A percentile compares a stretch with the other conserved stretches of the same genome.
Conservation (phyloP, 495 filamentous ascomycete genomes). For the Polyplosphaeria fusca region DNA sequence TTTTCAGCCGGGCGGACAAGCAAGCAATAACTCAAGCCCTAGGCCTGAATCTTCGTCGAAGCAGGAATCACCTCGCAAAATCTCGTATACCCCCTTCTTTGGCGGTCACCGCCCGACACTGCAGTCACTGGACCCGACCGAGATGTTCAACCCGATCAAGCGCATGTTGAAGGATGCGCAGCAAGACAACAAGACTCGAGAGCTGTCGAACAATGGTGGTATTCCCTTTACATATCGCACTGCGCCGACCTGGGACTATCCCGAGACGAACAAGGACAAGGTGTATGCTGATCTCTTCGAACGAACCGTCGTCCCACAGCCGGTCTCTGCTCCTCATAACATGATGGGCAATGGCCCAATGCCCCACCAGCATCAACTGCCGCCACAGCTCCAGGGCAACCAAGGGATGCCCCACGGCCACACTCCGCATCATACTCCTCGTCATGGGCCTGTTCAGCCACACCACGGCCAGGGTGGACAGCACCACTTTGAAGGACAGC, state of each 20-base stretch:
- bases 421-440: constrained; percentile 38
- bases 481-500: constrained; percentile 74
- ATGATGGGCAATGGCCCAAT: constrained; percentile 57
- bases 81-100: constrained; percentile 33
- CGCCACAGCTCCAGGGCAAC: constrained; percentile 45
- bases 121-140: constrained; percentile 60
- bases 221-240: constrained; percentile 76
- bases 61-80: constrained; percentile 50
- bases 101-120: constrained; percentile 55
- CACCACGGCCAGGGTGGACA: constrained; percentile 49
- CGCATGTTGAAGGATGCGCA: constrained; percentile 60
- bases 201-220: constrained; percentile 63
- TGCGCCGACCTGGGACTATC: constrained; percentile 69
- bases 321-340: constrained; percentile 66
- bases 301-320: constrained; percentile 49
- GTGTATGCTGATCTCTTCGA: constrained; percentile 78
- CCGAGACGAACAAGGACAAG: constrained; percentile 61
- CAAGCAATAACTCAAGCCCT: constrained; percentile 63
- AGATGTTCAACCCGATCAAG: constrained; percentile 71
- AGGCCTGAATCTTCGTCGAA: constrained; percentile 43
- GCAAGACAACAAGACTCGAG: constrained; percentile 47
- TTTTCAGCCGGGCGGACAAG: constrained; percentile 70
- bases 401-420: constrained; percentile 32
- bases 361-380: constrained; percentile 75
- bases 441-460: constrained; percentile 36